Conservation (phyloP, 305 asterid species). For the Striga hermonthica region DNA sequence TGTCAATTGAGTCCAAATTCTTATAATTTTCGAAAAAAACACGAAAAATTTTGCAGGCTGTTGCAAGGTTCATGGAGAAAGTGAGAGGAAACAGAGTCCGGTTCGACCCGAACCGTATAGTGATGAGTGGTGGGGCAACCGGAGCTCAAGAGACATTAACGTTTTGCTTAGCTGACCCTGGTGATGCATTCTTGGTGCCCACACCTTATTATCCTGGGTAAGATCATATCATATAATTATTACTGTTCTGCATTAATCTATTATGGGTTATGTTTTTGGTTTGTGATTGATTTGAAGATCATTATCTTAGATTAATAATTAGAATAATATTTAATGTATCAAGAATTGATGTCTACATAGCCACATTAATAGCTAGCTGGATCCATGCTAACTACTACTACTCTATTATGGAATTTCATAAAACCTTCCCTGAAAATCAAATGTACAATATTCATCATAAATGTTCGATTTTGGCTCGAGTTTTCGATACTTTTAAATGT, state of each 20-base stretch:
- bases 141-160: constrained; percentile 65
- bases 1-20: background rate
- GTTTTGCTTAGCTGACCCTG: constrained; percentile 68
- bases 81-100: constrained; percentile 59
- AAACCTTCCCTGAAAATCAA: too few relatives aligned
- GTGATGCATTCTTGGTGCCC: constrained; percentile 74
- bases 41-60: constrained; percentile 44
- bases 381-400: constrained; percentile 16
- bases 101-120: constrained; percentile 60
- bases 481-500: constrained; percentile 5
- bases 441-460: background rate
- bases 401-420: background rate
- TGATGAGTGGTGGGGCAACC: constrained; percentile 90
- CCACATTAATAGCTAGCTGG: background rate
- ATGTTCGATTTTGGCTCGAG: background rate
- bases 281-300: too few relatives aligned
- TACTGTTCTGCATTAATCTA: background rate
- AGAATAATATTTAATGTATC: background rate
- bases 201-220: constrained; percentile 81
- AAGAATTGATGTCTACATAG: background rate
- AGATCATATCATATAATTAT: background rate
- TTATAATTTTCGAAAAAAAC: background rate
- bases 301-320: too few relatives aligned
- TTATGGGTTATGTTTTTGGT: too few relatives aligned
- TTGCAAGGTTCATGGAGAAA: constrained; percentile 74